Percentiles rank a stretch among this genome's conserved stretches.
Evolutionary conservation across 768 basidiomycete genomes (phyloP).

Genomic region (Lyophyllum shimeji): DNA sequence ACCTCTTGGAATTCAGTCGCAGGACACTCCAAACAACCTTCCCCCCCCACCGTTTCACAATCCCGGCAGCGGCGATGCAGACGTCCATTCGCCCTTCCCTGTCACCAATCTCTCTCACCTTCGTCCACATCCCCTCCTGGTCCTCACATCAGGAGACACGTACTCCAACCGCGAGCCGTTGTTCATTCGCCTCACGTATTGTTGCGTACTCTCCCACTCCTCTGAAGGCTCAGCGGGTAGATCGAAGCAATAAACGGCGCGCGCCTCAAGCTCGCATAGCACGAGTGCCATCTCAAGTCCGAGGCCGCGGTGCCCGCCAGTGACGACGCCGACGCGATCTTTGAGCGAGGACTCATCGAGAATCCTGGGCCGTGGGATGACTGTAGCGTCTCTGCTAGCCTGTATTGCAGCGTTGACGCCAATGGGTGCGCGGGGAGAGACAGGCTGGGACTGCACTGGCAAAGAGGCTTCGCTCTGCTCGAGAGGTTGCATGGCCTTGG

Average conservation of each 20-base stretch:
- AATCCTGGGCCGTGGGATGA: slow-evolving; percentile 47
- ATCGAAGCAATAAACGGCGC: slow-evolving; percentile 69
- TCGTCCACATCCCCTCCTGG: slow-evolving; percentile 58
- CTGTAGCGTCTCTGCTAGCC: slow-evolving; percentile 33
- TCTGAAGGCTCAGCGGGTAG: slow-evolving; percentile 53
- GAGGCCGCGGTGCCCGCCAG: slow-evolving; percentile 66
- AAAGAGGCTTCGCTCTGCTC: too few relatives aligned
- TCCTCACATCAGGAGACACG: slow-evolving; percentile 61
- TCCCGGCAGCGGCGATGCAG: slow-evolving; percentile 77
- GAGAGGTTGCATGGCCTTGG: too few relatives aligned
- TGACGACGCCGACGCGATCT: slow-evolving; percentile 59
- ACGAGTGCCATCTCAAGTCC: slow-evolving; percentile 83
- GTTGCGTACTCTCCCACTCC: slow-evolving; percentile 54
- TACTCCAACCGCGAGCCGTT: slow-evolving; percentile 54
- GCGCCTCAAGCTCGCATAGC: slow-evolving; percentile 70
- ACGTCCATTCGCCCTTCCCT: slow-evolving; percentile 74
- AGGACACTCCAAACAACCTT: slow-evolving; percentile 65
- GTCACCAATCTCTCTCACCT: slow-evolving; percentile 58
- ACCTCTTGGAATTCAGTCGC: slow-evolving; percentile 66
- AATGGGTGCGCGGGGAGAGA: slow-evolving; percentile 57
- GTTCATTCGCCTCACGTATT: slow-evolving; percentile 48
- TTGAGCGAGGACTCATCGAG: slow-evolving; percentile 59
- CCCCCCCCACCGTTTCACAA: slow-evolving; percentile 56
- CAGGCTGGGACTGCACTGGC: slow-evolving; percentile 35
- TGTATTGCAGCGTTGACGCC: slow-evolving; percentile 61